phyloP scores from a whole-genome alignment of 1,139 yeast genomes.

The Lodderomyces theae region DNA sequence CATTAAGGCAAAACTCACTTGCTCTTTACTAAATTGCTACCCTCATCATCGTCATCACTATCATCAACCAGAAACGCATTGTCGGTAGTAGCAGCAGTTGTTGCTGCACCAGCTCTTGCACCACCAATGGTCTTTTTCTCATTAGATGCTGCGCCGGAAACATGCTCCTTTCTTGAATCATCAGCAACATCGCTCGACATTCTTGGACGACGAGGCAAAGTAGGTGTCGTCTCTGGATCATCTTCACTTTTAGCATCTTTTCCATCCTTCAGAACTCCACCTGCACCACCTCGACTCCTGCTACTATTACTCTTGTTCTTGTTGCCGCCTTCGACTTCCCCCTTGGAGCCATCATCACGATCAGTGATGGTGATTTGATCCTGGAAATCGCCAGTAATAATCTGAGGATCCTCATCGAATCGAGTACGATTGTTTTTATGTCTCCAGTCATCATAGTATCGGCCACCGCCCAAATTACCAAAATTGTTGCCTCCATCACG shows the following conservation, averaged over 20 bases:
- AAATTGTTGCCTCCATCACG: constrained; percentile 30
- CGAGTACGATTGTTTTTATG: constrained; percentile 27
- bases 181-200: constrained; percentile 6
- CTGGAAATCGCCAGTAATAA: constrained; percentile 51
- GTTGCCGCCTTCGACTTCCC: constrained; percentile 20
- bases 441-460: constrained; percentile 29
- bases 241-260: constrained; percentile 20
- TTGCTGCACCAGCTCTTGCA: neutral
- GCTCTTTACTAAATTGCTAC: constrained; percentile 1
- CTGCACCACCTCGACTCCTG: constrained; percentile 17
- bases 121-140: constrained; percentile 15
- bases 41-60: constrained; percentile 64
- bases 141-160: constrained; percentile 4
- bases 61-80: constrained; percentile 75
- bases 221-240: constrained; percentile 39
- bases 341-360: too few relatives aligned
- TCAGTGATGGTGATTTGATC: constrained; percentile 52
- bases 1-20: neutral
- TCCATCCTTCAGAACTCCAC: too few relatives aligned
- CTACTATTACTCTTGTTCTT: constrained; percentile 24
- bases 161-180: neutral
- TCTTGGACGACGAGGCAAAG: constrained; percentile 30
- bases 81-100: neutral
- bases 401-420: constrained; percentile 57
- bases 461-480: constrained; percentile 50